Evolutionary conservation across 164 flowering plant species (phyloP).

Genomic region (Magnolia kwangsiensis): DNA sequence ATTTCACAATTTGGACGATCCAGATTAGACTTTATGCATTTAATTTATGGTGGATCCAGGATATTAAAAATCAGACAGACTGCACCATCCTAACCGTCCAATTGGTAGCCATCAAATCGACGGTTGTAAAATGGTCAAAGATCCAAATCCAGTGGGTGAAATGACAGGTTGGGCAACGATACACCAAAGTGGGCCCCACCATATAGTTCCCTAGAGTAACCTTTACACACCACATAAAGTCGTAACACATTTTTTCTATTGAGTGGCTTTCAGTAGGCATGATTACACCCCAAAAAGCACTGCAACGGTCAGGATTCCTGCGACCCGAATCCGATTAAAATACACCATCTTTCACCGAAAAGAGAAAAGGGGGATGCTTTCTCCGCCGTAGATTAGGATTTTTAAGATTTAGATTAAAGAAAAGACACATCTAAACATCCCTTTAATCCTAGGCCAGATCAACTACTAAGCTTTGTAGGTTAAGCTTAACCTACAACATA

Average conservation of each 20-base stretch:
- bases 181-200: too few species aligned
- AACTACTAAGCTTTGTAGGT: too few species aligned
- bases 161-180: neutral
- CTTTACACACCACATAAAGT: constrained; percentile 39
- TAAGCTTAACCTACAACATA: too few species aligned
- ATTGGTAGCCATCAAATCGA: too few species aligned
- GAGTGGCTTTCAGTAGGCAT: constrained; percentile 48
- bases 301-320: constrained; percentile 52
- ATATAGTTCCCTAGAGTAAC: neutral
- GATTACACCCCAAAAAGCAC: constrained; percentile 55
- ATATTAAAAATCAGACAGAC: too few species aligned
- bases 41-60: too few species aligned
- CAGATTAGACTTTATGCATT: too few species aligned
- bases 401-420: constrained; percentile 14
- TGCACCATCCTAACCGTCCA: too few species aligned
- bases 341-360: constrained; percentile 53
- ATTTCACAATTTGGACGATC: too few species aligned
- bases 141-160: neutral
- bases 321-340: constrained; percentile 29
- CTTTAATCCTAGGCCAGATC: constrained; percentile 3
- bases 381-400: constrained; percentile 40
- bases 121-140: too few species aligned
- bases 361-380: constrained; percentile 31
- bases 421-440: constrained; percentile 12
- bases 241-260: constrained; percentile 20